Evolutionary conservation across 805 yeast species (phyloP).

Genomic region (Wickerhamomyces rabaulensis): DNA sequence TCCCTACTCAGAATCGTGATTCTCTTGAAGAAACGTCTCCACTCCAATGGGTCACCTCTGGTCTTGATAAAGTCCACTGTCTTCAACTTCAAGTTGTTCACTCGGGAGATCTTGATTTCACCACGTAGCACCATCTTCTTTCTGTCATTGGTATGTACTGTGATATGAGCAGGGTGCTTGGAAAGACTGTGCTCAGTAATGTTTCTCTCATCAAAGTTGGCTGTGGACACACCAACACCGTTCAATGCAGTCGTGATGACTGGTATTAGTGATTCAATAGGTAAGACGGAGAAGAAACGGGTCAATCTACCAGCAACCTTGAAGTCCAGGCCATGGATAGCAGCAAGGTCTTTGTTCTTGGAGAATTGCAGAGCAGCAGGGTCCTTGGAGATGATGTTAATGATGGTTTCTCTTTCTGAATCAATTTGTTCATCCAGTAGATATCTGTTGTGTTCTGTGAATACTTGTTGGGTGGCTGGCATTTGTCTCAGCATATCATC

Average conservation of each 20-base stretch:
- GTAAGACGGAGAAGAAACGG: constrained; percentile 42
- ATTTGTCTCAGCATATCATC: constrained; percentile 9
- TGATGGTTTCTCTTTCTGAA: constrained; percentile 26
- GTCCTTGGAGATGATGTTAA: constrained; percentile 39
- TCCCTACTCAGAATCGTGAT: constrained; percentile 54
- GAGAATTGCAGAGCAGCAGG: constrained; percentile 47
- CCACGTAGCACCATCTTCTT: constrained; percentile 43
- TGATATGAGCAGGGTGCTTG: constrained; percentile 13
- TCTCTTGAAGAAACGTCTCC: constrained; percentile 62
- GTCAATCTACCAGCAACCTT: constrained; percentile 42
- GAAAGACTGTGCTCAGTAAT: constrained; percentile 7
- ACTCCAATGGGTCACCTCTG: constrained; percentile 67
- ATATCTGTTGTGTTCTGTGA: constrained; percentile 31
- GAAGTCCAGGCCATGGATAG: constrained; percentile 4
- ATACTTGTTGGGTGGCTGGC: constrained; percentile 39
- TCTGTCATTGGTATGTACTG: constrained; percentile 37
- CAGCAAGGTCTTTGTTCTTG: constrained; percentile 11
- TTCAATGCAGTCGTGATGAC: constrained; percentile 37
- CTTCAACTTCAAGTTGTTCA: constrained; percentile 35
- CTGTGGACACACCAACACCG: constrained; percentile 34
- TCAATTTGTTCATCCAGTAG: constrained; percentile 22
- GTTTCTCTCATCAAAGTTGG: constrained; percentile 12
- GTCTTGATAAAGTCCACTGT: constrained; percentile 50
- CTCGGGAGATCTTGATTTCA: constrained; percentile 34
- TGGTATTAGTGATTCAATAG: constrained; percentile 38